Percentiles rank a stretch among this genome's conserved stretches.
phyloP scores from a whole-genome alignment of 345 rosid species.

The Aegle marmelos region DNA sequence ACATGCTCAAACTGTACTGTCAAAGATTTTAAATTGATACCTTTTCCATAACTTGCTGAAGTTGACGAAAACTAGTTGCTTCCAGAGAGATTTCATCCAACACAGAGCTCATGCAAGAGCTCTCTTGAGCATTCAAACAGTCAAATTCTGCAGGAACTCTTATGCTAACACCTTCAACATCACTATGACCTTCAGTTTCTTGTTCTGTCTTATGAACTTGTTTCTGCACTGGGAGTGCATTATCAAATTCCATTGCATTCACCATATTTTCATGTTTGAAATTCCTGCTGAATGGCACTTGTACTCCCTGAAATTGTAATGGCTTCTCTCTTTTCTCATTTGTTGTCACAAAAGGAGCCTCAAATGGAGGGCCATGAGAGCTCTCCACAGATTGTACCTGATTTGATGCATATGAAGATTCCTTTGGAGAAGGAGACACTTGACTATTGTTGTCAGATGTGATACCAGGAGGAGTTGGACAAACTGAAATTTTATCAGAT shows the following conservation, averaged over 20 bases:
- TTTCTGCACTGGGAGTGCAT: constrained; percentile 41
- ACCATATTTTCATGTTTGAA: constrained; percentile 29
- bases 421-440: constrained; percentile 43
- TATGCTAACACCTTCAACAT: constrained; percentile 37
- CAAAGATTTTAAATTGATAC: constrained; percentile 23
- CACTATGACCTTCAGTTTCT: constrained; percentile 39
- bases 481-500: constrained; percentile 48
- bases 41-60: constrained; percentile 78
- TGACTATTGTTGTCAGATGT: constrained; percentile 48
- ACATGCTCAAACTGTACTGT: neutral
- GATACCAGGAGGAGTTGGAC: constrained; percentile 44
- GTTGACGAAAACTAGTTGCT: constrained; percentile 80
- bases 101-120: constrained; percentile 59
- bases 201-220: constrained; percentile 28
- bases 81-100: constrained; percentile 70
- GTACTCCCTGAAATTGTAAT: constrained; percentile 27
- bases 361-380: constrained; percentile 31
- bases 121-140: constrained; percentile 51
- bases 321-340: constrained; percentile 30
- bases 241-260: constrained; percentile 37
- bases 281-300: constrained; percentile 27
- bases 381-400: constrained; percentile 47
- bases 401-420: constrained; percentile 59
- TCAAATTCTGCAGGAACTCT: constrained; percentile 41
- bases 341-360: constrained; percentile 29